Conservation (phyloP, 148 eudicot genomes). For the Camellia lanceoleosa region DNA sequence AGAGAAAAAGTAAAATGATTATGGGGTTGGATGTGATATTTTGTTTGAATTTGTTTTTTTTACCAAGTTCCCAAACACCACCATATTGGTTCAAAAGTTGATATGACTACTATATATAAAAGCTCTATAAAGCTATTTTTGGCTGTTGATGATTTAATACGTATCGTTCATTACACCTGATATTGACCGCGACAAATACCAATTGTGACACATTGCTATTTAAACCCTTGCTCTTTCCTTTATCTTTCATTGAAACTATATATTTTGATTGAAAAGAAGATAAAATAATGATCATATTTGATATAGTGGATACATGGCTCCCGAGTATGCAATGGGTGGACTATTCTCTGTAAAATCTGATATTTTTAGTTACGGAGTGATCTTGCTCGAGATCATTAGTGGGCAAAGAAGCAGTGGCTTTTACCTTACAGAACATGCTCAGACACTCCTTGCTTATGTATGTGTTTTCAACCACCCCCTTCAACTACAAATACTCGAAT, state of each 20-base stretch:
- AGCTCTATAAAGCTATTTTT: no score
- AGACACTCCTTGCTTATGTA: conserved; percentile 36
- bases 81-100: no score
- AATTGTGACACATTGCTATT: no score
- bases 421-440: conserved; percentile 14
- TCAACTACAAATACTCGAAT: neutral
- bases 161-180: no score
- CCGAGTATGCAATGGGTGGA: conserved; percentile 45
- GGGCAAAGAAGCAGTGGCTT: conserved; percentile 29
- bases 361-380: conserved; percentile 41
- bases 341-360: conserved; percentile 38
- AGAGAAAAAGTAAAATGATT: no score
- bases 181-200: no score
- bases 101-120: no score
- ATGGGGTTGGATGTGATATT: no score
- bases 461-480: neutral
- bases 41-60: no score
- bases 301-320: conserved; percentile 47
- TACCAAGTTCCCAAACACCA: no score
- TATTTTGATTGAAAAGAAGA: neutral
- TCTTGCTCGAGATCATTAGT: conserved; percentile 34
- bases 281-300: conserved; percentile 7
- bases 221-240: neutral
- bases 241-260: neutral
- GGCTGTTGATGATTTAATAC: no score